Conservation (phyloP, 1,284 basidiomycete species). For the Malassezia globosa region DNA sequence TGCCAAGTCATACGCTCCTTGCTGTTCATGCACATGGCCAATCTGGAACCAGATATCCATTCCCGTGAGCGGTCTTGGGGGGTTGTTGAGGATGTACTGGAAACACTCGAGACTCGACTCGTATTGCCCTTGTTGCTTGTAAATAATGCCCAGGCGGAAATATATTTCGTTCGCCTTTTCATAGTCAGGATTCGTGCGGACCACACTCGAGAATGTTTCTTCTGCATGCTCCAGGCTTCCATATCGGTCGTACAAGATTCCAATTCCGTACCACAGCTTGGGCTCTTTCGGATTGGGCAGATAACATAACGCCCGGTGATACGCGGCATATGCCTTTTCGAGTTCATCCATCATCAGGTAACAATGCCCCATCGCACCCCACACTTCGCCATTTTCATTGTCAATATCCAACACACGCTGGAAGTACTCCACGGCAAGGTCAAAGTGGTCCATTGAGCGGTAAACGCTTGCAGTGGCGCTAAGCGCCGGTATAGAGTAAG, state of each 20-base stretch:
- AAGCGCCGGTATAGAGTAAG: slow-evolving; percentile 40
- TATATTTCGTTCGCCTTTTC: slow-evolving; percentile 98
- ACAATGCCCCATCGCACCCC: slow-evolving; percentile 62
- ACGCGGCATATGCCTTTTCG: slow-evolving; percentile 94
- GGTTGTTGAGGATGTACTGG: slow-evolving; percentile 86
- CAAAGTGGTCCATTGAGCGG: slow-evolving; percentile 41
- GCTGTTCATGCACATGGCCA: slow-evolving; percentile 93
- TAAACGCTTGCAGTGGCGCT: slow-evolving; percentile 44
- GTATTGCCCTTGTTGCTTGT: slow-evolving; percentile 87
- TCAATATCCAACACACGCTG: slow-evolving; percentile 69
- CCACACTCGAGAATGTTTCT: slow-evolving; percentile 90
- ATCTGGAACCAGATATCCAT: slow-evolving; percentile 99
- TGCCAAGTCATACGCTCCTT: slow-evolving; percentile 80
- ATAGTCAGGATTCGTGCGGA: slow-evolving; percentile 94
- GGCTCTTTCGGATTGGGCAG: slow-evolving; percentile 96
- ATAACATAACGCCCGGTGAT: slow-evolving; percentile 93
- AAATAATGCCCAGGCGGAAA: slow-evolving; percentile 95
- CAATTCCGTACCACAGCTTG: slow-evolving; percentile 98
- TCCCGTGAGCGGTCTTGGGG: slow-evolving; percentile 85
- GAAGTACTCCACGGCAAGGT: slow-evolving; percentile 82
- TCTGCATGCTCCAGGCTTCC: slow-evolving; percentile 96
- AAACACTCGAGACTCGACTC: slow-evolving; percentile 56
- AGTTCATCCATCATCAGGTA: slow-evolving; percentile 99
- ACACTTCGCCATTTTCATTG: slow-evolving; percentile 45
- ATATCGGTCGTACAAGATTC: slow-evolving; percentile 95